Percentiles rank a stretch among this genome's conserved stretches.
Conservation (phyloP, 2,329 filamentous ascomycete genomes). For the Neonectria punicea region DNA sequence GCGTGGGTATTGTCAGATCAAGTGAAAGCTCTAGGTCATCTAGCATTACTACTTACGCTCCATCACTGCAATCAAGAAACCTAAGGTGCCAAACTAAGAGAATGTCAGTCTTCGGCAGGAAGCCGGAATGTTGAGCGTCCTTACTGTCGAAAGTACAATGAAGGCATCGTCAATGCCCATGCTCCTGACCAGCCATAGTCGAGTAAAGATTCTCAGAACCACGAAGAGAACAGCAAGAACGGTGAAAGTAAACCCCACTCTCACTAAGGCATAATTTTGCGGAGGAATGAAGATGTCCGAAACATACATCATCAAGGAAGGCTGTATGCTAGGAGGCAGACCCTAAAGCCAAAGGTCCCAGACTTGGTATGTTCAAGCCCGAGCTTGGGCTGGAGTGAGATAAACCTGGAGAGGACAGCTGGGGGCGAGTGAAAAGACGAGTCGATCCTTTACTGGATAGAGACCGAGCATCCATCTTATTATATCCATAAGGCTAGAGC, state of each 20-base stretch:
- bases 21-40: not conserved
- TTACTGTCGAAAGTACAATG: constrained; percentile 7
- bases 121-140: not conserved
- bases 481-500: not conserved
- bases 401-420: not conserved
- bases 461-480: constrained; percentile 4
- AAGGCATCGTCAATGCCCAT: constrained; percentile 13
- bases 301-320: constrained; percentile 6
- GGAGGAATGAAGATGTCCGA: not conserved
- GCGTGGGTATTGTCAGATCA: not conserved
- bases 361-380: not conserved
- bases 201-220: constrained; percentile 9
- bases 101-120: not conserved
- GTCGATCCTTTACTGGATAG: constrained; percentile 8
- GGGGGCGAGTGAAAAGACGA: not conserved
- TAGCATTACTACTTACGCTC: constrained; percentile 25
- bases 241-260: constrained; percentile 10
- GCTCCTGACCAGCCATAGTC: constrained; percentile 4
- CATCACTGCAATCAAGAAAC: constrained; percentile 30
- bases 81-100: constrained; percentile 31
- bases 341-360: not conserved
- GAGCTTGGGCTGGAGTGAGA: not conserved
- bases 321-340: not conserved
- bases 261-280: constrained; percentile 8
- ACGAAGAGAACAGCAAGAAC: not conserved